Percentiles rank a stretch among this genome's conserved stretches.
These are phyloP conservation scores for Thuidium tamariscinum DNA, from an alignment of 225 moss, liverwort and hornwort genomes.

Conservation along the genomic window DNA sequence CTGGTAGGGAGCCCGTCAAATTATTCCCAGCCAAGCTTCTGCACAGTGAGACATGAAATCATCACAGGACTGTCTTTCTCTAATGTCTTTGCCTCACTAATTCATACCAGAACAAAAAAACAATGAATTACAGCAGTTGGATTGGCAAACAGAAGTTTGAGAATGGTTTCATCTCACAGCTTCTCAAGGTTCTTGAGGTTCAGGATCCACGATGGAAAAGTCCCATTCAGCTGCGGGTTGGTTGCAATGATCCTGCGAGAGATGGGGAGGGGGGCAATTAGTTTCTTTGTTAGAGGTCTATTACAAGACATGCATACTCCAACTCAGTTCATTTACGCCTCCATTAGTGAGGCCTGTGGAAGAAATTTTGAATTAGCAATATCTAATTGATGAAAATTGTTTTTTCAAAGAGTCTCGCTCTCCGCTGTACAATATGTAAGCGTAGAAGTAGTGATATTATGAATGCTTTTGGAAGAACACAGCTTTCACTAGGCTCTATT, in stretches of 20 bases:
- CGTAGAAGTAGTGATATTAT: neutral
- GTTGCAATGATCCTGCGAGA: conserved; percentile 29
- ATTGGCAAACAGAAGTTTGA: neutral
- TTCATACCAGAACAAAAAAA: neutral
- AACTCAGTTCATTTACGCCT: neutral
- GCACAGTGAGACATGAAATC: neutral
- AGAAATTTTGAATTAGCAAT: neutral
- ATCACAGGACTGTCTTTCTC: neutral
- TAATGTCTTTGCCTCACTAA: neutral
- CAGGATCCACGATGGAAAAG: conserved; percentile 31
- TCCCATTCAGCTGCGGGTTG: conserved; percentile 22
- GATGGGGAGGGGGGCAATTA: neutral
- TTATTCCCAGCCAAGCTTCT: conserved; percentile 51
- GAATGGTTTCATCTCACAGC: neutral
- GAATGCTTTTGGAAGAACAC: neutral
- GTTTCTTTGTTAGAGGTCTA: neutral
- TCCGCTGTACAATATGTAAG: neutral
- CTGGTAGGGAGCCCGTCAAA: conserved; percentile 20
- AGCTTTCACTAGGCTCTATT: neutral
- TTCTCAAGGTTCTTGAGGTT: conserved; percentile 23
- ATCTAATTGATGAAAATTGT: neutral
- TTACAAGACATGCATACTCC: too few relatives aligned
- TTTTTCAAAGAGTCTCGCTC: neutral
- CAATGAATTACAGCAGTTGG: too few relatives aligned
- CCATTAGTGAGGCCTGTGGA: neutral